Base-by-base conservation (phyloP, 208 protist species). In the Crithidia mellificae region DNA sequence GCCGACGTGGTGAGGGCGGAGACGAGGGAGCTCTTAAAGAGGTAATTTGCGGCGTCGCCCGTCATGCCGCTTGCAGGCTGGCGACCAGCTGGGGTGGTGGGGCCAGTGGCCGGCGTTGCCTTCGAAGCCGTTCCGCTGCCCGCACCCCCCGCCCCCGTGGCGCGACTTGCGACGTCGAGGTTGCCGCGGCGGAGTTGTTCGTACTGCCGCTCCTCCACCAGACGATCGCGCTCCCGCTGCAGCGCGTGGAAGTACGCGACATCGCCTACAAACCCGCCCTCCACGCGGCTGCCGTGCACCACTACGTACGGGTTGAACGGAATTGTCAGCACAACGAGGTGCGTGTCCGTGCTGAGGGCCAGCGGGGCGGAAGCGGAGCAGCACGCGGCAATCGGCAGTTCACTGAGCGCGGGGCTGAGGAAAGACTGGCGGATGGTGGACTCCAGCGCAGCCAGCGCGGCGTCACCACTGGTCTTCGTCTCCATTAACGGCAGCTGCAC, bases 221-320 rank as follows among this genome's bases (percentile, higher is more conserved):
- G 25, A 2, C 63, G 66, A 30, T 88, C 80, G 6, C 85, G 79
- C 14, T 72, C 67, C 3, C 76, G 79, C 69, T 84, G 79, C 12
- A 93, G 62, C 15, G 30, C 34, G 0, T 27, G 55, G 38, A 80
- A 68, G n/a, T 77, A 74, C 12, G 50, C 52, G 36, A 36, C 32
- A 49, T 80, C 67, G 14, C 87, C 90, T 1, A 58, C 59, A 77
- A 89, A 90, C 0, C 78, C 75, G 19, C 68, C 73, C 25, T 62
- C 65, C 0, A 95, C 87, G 41, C 85, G 83, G 29, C 53, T 75
- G 32, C 90, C 90, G 34, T 95, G 87, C 38, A 95, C 41, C 22
- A 95, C 69, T 3, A 85, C 74, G 63, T 86, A 90, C 3, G 81
- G 84, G 63, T 95, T 95, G 32, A 78, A 65, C 20, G 49, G 14